Evolutionary conservation across 257 asterid genomes (phyloP).

Genomic region (Solanum paucissectum): DNA sequence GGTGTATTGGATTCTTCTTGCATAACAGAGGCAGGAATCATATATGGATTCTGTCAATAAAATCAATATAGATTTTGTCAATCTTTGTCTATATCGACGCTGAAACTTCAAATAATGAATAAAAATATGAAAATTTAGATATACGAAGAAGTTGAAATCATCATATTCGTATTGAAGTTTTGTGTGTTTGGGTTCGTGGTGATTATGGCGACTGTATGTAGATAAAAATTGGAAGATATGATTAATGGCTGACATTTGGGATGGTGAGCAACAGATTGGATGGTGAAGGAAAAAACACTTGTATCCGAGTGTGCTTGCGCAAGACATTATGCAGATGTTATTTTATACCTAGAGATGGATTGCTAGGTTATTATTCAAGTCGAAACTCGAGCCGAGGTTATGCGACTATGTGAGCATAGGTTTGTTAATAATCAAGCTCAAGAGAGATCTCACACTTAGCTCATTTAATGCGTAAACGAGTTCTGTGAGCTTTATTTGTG

Average conservation of each 20-base stretch:
- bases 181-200: not conserved
- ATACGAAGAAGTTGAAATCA: not conserved
- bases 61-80: not conserved
- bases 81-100: not conserved
- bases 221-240: not conserved
- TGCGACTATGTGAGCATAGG: not conserved
- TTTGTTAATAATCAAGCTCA: not conserved
- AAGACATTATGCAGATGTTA: not conserved
- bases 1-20: not conserved
- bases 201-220: not conserved
- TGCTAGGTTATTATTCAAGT: not conserved
- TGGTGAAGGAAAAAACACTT: not conserved
- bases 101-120: not conserved
- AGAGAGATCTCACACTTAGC: not conserved
- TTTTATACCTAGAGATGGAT: not conserved
- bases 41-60: not conserved
- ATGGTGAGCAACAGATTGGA: not conserved
- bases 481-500: not conserved
- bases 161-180: not conserved
- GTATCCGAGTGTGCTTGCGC: not conserved
- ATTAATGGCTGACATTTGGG: not conserved
- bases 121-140: not conserved
- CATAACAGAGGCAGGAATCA: not conserved
- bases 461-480: not conserved
- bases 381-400: not conserved